phyloP scores from a whole-genome alignment of 2,329 filamentous ascomycete genomes.

The Aschersonia sp. region DNA sequence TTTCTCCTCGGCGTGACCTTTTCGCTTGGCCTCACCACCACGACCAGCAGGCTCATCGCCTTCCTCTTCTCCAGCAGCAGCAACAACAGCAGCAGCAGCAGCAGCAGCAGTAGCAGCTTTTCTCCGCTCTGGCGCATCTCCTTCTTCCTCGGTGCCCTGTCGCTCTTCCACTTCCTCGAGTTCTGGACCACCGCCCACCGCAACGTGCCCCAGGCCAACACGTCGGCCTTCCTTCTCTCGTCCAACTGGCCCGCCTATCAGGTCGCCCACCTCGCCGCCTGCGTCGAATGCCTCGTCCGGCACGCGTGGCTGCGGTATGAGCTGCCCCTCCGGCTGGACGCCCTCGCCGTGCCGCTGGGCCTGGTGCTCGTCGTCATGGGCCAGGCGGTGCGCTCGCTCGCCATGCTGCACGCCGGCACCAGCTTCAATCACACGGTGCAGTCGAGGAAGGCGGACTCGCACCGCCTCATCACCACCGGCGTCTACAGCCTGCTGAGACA shows the following conservation, averaged over 20 bases:
- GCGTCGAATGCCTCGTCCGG: conserved; percentile 56
- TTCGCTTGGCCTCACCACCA: conserved; percentile 18
- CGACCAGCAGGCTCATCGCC: conserved; percentile 15
- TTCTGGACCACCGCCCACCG: conserved; percentile 79
- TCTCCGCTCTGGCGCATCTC: conserved; percentile 45
- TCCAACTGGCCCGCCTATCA: conserved; percentile 77
- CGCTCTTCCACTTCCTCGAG: conserved; percentile 88
- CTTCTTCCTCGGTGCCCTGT: conserved; percentile 54
- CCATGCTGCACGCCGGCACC: conserved; percentile 77
- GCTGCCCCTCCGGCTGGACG: conserved; percentile 28
- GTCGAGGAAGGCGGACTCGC: conserved; percentile 48
- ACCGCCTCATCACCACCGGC: conserved; percentile 70
- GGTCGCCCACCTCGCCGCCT: conserved; percentile 62
- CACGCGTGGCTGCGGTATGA: conserved; percentile 35
- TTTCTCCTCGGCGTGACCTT: conserved; percentile 36
- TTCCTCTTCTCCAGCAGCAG: no score
- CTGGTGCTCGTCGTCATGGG: conserved; percentile 51
- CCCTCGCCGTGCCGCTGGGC: conserved; percentile 37
- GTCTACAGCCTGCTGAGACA: conserved; percentile 67
- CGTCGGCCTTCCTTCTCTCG: conserved; percentile 68
- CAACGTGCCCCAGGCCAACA: conserved; percentile 59
- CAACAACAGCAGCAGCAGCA: no score
- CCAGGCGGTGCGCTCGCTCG: conserved; percentile 61
- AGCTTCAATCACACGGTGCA: conserved; percentile 90
- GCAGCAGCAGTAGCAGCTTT: no score